A percentile compares a stretch with the other conserved stretches of the same genome.
Evolutionary conservation across 306 rosid genomes (phyloP).

Genomic region (Glycine soja): DNA sequence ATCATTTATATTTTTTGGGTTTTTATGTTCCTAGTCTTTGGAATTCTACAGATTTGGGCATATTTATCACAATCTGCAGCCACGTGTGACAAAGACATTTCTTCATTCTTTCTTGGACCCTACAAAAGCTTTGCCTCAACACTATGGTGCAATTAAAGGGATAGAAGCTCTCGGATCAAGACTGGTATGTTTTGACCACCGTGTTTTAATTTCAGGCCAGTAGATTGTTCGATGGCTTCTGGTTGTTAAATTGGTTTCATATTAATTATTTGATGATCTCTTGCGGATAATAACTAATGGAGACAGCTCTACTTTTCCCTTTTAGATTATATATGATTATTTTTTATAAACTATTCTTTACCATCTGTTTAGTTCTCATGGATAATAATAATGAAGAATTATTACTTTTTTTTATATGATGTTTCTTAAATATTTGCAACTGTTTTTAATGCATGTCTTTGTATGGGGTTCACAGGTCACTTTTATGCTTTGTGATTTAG

Average conservation of each 20-base stretch:
- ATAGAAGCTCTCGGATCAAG: constrained; percentile 84
- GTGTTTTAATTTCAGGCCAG: constrained; percentile 19
- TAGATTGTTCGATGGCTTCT: constrained; percentile 34
- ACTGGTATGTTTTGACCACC: constrained; percentile 63
- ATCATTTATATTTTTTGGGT: constrained; percentile 9
- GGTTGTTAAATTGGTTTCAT: constrained; percentile 37
- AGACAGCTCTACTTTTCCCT: constrained; percentile 24
- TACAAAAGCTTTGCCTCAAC: constrained; percentile 79
- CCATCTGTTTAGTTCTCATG: constrained; percentile 30
- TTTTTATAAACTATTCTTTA: not conserved
- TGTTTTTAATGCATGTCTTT: constrained; percentile 13
- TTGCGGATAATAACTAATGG: constrained; percentile 21
- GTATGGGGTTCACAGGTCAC: not conserved
- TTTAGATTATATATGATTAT: constrained; percentile 21
- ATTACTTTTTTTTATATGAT: not conserved
- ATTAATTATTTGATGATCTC: constrained; percentile 12
- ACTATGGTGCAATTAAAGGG: constrained; percentile 95
- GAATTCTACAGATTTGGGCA: constrained; percentile 79
- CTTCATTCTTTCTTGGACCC: constrained; percentile 93
- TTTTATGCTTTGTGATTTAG: constrained; percentile 34
- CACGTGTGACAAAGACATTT: constrained; percentile 83
- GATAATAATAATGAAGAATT: constrained; percentile 3
- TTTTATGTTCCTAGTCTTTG: constrained; percentile 34
- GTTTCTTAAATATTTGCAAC: constrained; percentile 18
- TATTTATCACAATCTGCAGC: constrained; percentile 83